Evolutionary conservation across 495 filamentous ascomycete genomes (phyloP), one percentile per base, ranked within the genome.

Genomic region (Bryoglossum gracile): DNA sequence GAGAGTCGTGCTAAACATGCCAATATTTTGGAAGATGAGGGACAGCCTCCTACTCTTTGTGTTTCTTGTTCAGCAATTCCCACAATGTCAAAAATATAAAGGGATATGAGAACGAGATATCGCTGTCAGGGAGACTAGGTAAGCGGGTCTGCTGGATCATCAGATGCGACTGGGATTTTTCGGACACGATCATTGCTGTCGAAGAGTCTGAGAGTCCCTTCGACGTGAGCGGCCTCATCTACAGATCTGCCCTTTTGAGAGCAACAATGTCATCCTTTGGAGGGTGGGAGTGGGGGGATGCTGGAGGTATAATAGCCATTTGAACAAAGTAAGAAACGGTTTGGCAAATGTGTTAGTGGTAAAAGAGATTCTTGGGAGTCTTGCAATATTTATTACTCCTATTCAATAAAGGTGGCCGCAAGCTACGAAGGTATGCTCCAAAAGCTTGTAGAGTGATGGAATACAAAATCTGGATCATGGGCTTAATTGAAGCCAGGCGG

Each of bases 141-240:
- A n/a, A 43, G 40, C 21, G 40, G 40, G 28, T 43, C 40, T n/a
- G 22, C 11, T n/a, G 40, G 40, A 17, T 28, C 40, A 3, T 43
- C 21, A n/a, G 40, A 43, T 5, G 40, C 21, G 18, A 43, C 17
- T 25, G 40, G 40, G 23, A 43, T 11, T 19, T 43, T 43, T 13
- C 40, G 40, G 21, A 43, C 21, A n/a, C 28, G 3, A 10, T 23
- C 40, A 24, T 43, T 24, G 40, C 40, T 43, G 14, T 43, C 40
- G 40, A 43, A 43, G 40, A 43, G 40, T 17, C 40, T 43, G 40
- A 43, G 13, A n/a, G 40, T 43, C 3, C 40, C 40, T 43, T 43
- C 40, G 23, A 43, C 22, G 10, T 43, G 23, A 11, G 25, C 40
- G 14, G 28, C 40, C 21, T 43, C 40, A 9, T 13, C 40, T 25